A percentile compares a stretch with the other conserved stretches of the same genome.
phyloP scores from a whole-genome alignment of 345 rosid species.

The Boechera divaricarpa region DNA sequence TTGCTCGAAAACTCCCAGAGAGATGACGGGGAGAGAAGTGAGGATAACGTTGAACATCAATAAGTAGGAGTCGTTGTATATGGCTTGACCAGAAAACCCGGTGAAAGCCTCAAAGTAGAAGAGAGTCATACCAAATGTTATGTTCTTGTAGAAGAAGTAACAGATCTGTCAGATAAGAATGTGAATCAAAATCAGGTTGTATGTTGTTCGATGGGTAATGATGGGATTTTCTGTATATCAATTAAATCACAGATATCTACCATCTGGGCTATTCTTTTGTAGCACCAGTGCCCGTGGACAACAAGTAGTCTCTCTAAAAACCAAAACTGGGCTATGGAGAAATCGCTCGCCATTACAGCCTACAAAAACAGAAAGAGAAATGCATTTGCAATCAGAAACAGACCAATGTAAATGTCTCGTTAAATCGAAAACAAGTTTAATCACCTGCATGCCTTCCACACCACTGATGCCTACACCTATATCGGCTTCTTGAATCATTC shows the following conservation, averaged over 20 bases:
- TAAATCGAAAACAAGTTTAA: constrained; percentile 5
- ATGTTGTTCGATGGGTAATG: constrained; percentile 10
- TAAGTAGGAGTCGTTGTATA: constrained; percentile 77
- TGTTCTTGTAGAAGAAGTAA: constrained; percentile 80
- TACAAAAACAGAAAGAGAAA: constrained; percentile 31
- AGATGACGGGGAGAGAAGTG: constrained; percentile 80
- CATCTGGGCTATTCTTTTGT: constrained; percentile 82
- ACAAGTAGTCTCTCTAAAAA: constrained; percentile 73
- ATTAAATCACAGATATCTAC: constrained; percentile 48
- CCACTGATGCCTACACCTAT: constrained; percentile 92
- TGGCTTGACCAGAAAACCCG: constrained; percentile 64
- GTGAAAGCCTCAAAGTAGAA: constrained; percentile 75
- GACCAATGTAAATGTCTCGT: neutral
- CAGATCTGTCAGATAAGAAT: constrained; percentile 54
- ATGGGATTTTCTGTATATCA: constrained; percentile 22
- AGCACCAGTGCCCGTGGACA: constrained; percentile 94
- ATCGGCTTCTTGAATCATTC: constrained; percentile 97
- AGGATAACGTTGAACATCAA: constrained; percentile 66
- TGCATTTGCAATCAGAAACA: constrained; percentile 30
- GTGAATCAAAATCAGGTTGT: constrained; percentile 35
- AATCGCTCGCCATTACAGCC: constrained; percentile 94
- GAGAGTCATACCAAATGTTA: constrained; percentile 74
- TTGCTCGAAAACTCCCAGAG: constrained; percentile 77
- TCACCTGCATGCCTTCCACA: constrained; percentile 92
- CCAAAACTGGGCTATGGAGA: constrained; percentile 75